Conservation (phyloP, 805 yeast species). For the Lipomyces oligophaga region DNA sequence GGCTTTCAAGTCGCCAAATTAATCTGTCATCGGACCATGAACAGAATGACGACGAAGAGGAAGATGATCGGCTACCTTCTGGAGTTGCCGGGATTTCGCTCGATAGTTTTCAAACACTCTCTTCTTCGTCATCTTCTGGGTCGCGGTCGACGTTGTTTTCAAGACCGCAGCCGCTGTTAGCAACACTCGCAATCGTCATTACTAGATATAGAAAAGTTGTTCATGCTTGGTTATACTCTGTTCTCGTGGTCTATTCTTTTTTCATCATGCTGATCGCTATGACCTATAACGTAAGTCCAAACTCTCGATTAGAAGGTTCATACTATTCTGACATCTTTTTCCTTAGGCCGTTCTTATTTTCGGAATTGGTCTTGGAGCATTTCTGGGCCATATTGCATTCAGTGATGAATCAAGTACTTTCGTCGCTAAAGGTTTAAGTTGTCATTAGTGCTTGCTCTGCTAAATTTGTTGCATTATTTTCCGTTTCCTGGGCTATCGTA, state of each 20-base stretch:
- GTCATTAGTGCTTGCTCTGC: no score
- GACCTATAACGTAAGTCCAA: constrained; percentile 57
- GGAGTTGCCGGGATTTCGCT: not conserved
- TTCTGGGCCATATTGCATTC: constrained; percentile 47
- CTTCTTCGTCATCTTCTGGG: no score
- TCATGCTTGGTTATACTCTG: constrained; percentile 47
- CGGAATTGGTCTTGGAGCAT: constrained; percentile 68
- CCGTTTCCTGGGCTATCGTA: no score
- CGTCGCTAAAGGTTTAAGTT: no score
- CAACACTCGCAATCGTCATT: not conserved
- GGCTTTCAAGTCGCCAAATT: no score
- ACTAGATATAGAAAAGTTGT: not conserved
- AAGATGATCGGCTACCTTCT: not conserved
- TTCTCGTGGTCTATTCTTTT: constrained; percentile 67
- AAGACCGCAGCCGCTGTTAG: no score
- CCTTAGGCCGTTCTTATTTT: constrained; percentile 46
- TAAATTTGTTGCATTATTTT: no score
- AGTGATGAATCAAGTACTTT: no score
- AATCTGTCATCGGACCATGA: no score
- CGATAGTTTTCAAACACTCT: not conserved
- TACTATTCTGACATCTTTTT: not conserved
- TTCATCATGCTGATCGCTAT: constrained; percentile 48
- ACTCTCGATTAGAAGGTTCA: constrained; percentile 1
- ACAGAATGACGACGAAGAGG: not conserved
- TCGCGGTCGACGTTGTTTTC: no score